Conservation (phyloP, 2,329 filamentous ascomycete genomes). For the Colletotrichum musicola region DNA sequence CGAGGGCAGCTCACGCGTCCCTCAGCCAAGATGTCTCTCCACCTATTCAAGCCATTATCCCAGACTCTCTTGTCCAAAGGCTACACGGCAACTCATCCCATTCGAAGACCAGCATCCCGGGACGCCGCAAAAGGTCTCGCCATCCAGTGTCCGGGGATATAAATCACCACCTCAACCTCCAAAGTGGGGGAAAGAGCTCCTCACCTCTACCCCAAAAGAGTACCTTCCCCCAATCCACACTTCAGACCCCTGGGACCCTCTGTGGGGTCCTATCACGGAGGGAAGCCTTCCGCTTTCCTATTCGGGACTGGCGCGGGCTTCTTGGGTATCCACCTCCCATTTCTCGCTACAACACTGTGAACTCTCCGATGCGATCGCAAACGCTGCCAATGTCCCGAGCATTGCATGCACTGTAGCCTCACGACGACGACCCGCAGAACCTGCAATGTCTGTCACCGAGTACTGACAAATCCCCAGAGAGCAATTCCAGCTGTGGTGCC, state of each 20-base stretch:
- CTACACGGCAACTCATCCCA: constrained; percentile 18
- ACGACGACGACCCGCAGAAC: constrained; percentile 1
- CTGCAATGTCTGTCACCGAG: too few relatives aligned
- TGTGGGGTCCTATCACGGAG: constrained; percentile 30
- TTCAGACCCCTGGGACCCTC: constrained; percentile 7
- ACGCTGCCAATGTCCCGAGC: background rate
- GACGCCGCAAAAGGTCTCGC: constrained; percentile 6
- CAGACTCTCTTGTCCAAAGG: background rate
- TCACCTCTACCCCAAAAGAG: constrained; percentile 20
- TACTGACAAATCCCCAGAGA: background rate
- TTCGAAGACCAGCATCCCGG: constrained; percentile 2
- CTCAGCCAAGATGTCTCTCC: too few relatives aligned
- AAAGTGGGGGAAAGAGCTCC: constrained; percentile 7
- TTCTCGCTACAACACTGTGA: background rate
- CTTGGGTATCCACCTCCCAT: background rate
- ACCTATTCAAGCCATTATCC: background rate
- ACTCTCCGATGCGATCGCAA: constrained; percentile 20
- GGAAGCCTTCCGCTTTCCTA: constrained; percentile 21
- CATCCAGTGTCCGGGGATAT: constrained; percentile 23
- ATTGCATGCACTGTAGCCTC: constrained; percentile 6
- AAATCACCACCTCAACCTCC: constrained; percentile 20
- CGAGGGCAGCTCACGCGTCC: background rate
- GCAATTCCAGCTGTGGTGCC: background rate
- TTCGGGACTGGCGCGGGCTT: background rate
- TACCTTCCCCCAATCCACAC: background rate